Evolutionary conservation across 2,329 filamentous ascomycete genomes (phyloP), one percentile per base, ranked within the genome.

Genomic region (Exophiala spinifera): DNA sequence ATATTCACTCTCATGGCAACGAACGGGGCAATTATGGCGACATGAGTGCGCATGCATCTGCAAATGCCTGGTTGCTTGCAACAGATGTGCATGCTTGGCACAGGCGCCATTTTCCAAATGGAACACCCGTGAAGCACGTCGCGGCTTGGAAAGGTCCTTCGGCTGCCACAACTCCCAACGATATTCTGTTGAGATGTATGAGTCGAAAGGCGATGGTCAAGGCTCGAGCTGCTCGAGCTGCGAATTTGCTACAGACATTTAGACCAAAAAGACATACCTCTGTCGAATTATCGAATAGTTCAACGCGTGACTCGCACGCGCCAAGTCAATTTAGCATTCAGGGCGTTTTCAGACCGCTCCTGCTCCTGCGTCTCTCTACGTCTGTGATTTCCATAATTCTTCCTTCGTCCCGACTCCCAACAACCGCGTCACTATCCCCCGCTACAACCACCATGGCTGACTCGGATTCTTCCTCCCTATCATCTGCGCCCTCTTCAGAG

Each of bases 401-500:
- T n/a, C 31, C 14, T 17, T 31, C n/a, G n/a, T n/a, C n/a, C 14
- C 21, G 43, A n/a, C n/a, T 33, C 17, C 20, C 19, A 40, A 50
- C n/a, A 11, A 43, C 14, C 37, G 36, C 20, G 21, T 33, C 17
- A 17, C 17, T 37, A 10, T 28, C 21, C 17, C 14, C 48, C 25
- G 21, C 31, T 42, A 45, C 23, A 39, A 17, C 14, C 49, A 39
- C 28, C 46, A 79, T 79, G 72, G 77, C 76, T 57, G 81, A 82
- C 65, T 79, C 78, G 37, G 81, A 83, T 56, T 77, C 79, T 37
- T 80, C 79, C 21, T 78, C 77, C 20, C 72, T 84, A 46, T 84
- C 82, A 31, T 83, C 82, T 46, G 77, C 79, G 44, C 79, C 80
- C 13, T 77, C 80, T 19, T 78, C 77, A 37, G 81, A 85, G 63